Evolutionary conservation across 768 basidiomycete genomes (phyloP).

Genomic region (Boletales sp.): DNA sequence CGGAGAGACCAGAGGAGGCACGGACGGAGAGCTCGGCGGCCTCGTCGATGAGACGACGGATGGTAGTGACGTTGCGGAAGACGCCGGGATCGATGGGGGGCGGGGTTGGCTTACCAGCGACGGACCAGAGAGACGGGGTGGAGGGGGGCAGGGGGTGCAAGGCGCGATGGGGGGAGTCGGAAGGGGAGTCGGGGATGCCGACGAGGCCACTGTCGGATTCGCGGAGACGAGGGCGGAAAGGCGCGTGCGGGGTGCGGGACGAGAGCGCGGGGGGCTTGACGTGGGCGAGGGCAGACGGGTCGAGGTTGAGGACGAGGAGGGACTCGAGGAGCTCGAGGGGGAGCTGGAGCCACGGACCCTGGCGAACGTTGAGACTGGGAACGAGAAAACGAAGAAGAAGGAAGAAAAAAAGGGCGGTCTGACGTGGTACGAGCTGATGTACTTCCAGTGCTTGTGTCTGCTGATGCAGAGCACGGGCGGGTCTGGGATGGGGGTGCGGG

Average conservation of each 20-base stretch:
- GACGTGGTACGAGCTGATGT: slow-evolving; percentile 90
- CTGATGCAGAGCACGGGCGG: slow-evolving; percentile 79
- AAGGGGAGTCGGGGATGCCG: slow-evolving; percentile 26
- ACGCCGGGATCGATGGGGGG: slow-evolving; percentile 90
- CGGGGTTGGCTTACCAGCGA: slow-evolving; percentile 66
- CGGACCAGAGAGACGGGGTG: slow-evolving; percentile 47
- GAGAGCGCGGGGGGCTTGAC: slow-evolving; percentile 38
- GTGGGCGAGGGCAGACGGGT: slow-evolving; percentile 59
- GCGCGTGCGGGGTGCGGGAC: slow-evolving; percentile 19
- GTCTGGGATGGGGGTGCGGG: slow-evolving; percentile 35
- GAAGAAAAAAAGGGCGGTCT: slow-evolving; percentile 27
- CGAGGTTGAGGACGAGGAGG: slow-evolving; percentile 71
- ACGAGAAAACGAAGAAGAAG: not conserved
- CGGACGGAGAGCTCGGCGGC: slow-evolving; percentile 86
- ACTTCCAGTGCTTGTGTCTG: slow-evolving; percentile 92
- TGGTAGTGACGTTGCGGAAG: slow-evolving; percentile 69
- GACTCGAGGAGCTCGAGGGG: slow-evolving; percentile 84
- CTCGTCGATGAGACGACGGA: slow-evolving; percentile 83
- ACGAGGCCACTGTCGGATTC: slow-evolving; percentile 38
- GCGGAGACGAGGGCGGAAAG: slow-evolving; percentile 20
- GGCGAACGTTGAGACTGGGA: not conserved
- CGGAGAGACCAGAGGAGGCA: slow-evolving; percentile 79
- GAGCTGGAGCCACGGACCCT: slow-evolving; percentile 93
- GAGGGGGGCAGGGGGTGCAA: slow-evolving; percentile 9
- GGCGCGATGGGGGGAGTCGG: slow-evolving; percentile 40